Evolutionary conservation across 306 rosid genomes (phyloP).

Genomic region (Canavalia gladiata): DNA sequence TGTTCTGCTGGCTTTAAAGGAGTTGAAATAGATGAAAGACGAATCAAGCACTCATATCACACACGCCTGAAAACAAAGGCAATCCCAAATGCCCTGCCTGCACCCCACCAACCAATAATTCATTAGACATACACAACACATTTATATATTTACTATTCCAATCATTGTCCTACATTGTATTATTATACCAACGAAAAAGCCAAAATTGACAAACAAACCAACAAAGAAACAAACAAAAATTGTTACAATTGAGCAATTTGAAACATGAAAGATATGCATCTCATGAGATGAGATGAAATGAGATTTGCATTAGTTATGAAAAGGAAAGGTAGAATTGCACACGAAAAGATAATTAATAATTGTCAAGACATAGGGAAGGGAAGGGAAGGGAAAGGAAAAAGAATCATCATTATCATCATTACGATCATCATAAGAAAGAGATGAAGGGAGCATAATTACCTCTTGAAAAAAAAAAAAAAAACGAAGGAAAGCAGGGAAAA

Average conservation of each 20-base stretch:
- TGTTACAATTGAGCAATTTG: not conserved
- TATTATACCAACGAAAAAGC: not conserved
- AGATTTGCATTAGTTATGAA: not conserved
- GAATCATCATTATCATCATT: too few species aligned
- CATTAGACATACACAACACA: not conserved
- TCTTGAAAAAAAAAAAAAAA: constrained; percentile 23
- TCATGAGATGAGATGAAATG: not conserved
- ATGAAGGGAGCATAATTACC: constrained; percentile 36
- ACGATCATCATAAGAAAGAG: not conserved
- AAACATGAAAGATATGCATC: not conserved
- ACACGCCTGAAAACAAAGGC: constrained; percentile 54
- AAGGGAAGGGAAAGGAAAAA: too few species aligned
- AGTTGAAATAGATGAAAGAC: constrained; percentile 46
- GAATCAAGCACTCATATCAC: constrained; percentile 74
- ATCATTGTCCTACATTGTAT: constrained; percentile 9
- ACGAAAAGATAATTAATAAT: too few species aligned
- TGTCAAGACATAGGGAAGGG: not conserved
- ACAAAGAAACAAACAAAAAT: constrained; percentile 5
- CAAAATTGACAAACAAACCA: not conserved
- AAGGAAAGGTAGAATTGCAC: not conserved
- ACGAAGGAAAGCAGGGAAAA: constrained; percentile 32
- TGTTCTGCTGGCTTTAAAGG: constrained; percentile 28
- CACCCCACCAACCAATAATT: constrained; percentile 46
- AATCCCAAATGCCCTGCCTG: constrained; percentile 66
- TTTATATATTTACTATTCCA: not conserved